Base-by-base conservation (phyloP, 805 yeast genomes). In the Priceomyces fermenticarens region DNA sequence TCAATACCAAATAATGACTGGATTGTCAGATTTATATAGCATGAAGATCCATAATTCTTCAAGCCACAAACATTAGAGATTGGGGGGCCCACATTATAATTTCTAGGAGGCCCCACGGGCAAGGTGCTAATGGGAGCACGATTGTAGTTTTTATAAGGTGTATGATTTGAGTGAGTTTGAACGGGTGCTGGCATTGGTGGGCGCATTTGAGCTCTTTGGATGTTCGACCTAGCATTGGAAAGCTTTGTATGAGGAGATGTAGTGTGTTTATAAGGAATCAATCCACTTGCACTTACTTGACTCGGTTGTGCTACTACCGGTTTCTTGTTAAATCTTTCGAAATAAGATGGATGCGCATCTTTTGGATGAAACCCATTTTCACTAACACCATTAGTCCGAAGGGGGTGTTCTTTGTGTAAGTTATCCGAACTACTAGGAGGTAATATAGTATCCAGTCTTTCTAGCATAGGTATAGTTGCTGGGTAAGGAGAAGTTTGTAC, bases 21-120 rank as follows among this genome's bases (percentile, higher is more conserved):
- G 10, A 85, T 55, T 67, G 85, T 80, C 54, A 85, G 77, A 53
- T 85, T 85, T 42, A 85, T 80, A 54, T 85, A 85, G 52, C 95
- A 85, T 0, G 90, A 82, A 32, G 82, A 81, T 0, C 89, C 88
- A 60, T 77, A 66, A 53, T 85, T 85, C 44, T 76, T 65, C 38
- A 85, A 58, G 0, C 90, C 87, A 40, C 85, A 80, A 8, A 20
- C 25, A 8, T 20, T 20, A 20, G 25, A 20, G 4, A 20, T 20
- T 20, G 25, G 28, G 3, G 40, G 40, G 8, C 34, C 30, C n/a
- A 10, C 11, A 30, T 37, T 25, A 2, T 16, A 32, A 30, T 28
- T 27, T 8, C 20, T 27, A 15, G 10, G 25, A 14, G n/a, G 17
- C 15, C 15, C 27, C n/a, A 17, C 3, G 4, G 35, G n/a, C 12